Evolutionary conservation across 208 protist species (phyloP).

Genomic region (Kentomonas sorsogonicus): DNA sequence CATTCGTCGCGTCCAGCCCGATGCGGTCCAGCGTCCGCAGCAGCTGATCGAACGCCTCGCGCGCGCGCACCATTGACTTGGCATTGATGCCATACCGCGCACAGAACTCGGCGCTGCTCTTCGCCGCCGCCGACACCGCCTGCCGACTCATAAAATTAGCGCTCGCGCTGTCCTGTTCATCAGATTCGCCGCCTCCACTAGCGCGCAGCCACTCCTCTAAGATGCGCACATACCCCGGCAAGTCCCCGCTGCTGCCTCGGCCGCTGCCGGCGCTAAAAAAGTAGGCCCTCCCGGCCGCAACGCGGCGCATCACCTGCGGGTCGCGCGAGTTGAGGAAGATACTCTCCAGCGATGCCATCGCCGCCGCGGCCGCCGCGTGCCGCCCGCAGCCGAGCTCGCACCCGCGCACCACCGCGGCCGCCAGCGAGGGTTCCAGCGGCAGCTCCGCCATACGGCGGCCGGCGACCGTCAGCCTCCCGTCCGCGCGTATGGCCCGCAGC

Average conservation of each 20-base stretch:
- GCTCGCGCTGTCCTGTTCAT: no score
- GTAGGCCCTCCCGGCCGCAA: conserved; percentile 65
- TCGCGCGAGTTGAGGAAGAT: conserved; percentile 96
- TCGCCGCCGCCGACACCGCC: no score
- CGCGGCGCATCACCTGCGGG: conserved; percentile 48
- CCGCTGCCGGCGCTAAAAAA: conserved; percentile 80
- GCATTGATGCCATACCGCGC: conserved; percentile 65
- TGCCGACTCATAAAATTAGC: no score
- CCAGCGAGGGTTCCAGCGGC: conserved; percentile 97
- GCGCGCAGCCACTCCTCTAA: conserved; percentile 83
- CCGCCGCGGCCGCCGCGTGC: conserved; percentile 85
- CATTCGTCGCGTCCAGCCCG: conserved; percentile 50
- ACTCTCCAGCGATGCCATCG: conserved; percentile 91
- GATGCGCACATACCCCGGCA: conserved; percentile 72
- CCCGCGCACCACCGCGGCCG: conserved; percentile 88
- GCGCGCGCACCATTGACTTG: conserved; percentile 60
- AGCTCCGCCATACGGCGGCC: conserved; percentile 98
- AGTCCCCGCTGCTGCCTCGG: conserved; percentile 77
- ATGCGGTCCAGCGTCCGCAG: conserved; percentile 74
- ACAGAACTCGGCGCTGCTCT: conserved; percentile 74
- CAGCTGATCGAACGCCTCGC: conserved; percentile 87
- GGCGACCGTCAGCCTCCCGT: conserved; percentile 94
- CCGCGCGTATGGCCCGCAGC: conserved; percentile 97
- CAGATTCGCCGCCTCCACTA: no score
- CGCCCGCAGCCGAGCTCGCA: conserved; percentile 67